phyloP scores from a whole-genome alignment of 2,329 filamentous ascomycete genomes.

The Cladorrhinum sp. region DNA sequence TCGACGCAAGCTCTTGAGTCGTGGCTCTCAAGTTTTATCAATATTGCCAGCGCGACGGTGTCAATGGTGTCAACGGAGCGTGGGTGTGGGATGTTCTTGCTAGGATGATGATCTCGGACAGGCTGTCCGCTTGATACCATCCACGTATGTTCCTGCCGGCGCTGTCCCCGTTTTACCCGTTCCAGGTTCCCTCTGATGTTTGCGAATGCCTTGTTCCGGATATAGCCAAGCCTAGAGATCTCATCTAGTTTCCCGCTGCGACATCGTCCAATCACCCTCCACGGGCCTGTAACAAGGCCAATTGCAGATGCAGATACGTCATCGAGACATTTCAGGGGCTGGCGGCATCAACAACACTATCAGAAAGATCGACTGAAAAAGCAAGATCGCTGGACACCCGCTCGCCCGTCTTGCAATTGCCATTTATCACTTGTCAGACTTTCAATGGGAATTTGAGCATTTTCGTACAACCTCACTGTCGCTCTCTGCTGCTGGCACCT shows the following conservation, averaged over 20 bases:
- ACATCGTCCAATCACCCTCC: constrained; percentile 1
- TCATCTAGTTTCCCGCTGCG: background rate
- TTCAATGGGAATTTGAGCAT: background rate
- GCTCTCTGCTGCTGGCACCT: too few species aligned
- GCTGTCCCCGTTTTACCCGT: background rate
- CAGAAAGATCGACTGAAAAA: background rate
- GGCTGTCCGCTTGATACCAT: constrained; percentile 2
- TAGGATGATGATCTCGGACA: constrained; percentile 5
- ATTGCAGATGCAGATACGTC: constrained; percentile 13
- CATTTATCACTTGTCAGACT: background rate
- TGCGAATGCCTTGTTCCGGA: constrained; percentile 6
- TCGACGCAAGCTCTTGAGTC: background rate
- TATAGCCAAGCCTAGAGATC: background rate
- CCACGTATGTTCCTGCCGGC: background rate
- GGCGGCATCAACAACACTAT: background rate
- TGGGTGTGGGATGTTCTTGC: constrained; percentile 3
- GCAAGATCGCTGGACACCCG: background rate
- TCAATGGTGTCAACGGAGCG: background rate
- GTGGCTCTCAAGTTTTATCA: background rate
- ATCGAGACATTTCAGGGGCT: constrained; percentile 8
- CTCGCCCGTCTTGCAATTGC: background rate
- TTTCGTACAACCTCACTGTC: background rate
- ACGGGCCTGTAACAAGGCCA: constrained; percentile 7
- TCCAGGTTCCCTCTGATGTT: background rate
- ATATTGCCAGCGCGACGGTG: background rate